phyloP scores from a whole-genome alignment of 441 rosid genomes.

The Adansonia madagascariensis region DNA sequence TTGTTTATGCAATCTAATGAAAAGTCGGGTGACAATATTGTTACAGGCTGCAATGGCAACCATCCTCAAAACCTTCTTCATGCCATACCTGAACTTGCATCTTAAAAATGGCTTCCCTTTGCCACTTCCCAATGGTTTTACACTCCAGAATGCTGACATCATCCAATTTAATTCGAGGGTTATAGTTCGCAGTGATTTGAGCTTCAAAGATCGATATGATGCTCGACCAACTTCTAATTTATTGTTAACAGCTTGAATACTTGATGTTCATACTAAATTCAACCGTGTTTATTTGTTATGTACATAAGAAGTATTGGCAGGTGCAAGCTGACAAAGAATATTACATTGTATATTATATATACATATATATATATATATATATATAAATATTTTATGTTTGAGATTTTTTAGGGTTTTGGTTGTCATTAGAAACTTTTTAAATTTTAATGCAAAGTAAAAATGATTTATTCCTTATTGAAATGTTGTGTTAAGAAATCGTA shows the following conservation, averaged over 20 bases:
- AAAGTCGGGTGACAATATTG: not conserved
- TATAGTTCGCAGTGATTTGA: conserved; percentile 54
- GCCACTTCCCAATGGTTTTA: conserved; percentile 59
- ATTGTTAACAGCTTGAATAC: not conserved
- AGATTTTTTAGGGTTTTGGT: not conserved
- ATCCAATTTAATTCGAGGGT: conserved; percentile 46
- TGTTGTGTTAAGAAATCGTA: not conserved
- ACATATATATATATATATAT: not conserved
- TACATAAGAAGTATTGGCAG: not conserved
- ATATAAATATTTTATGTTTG: too few species aligned
- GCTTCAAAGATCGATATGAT: conserved; percentile 28
- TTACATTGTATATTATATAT: not conserved
- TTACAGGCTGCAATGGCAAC: conserved; percentile 52
- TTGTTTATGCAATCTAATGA: not conserved
- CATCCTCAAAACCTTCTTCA: conserved; percentile 55
- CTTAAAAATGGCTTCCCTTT: conserved; percentile 66
- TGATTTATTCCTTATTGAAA: not conserved
- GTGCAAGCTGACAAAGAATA: not conserved
- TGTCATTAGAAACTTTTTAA: not conserved
- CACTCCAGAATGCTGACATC: conserved; percentile 53
- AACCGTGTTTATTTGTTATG: not conserved
- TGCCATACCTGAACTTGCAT: conserved; percentile 62
- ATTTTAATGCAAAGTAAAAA: not conserved
- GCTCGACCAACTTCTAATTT: not conserved
- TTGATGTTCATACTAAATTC: conserved; percentile 14